Evolutionary conservation across 2,329 filamentous ascomycete genomes (phyloP).

Genomic region (Fusarium sp.): DNA sequence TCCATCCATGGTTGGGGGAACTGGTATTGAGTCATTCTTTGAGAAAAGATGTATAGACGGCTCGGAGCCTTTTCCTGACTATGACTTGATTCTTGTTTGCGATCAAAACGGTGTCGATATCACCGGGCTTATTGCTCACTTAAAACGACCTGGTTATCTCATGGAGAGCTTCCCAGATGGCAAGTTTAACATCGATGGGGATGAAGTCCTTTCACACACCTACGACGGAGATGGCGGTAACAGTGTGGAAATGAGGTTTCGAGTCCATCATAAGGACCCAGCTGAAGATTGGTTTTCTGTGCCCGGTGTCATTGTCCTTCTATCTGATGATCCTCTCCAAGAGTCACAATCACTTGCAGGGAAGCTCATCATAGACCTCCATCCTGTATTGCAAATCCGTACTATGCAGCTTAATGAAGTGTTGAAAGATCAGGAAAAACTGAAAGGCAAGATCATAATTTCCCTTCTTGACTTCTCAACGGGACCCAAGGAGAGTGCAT

Average conservation of each 20-base stretch:
- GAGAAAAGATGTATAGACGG: slow-evolving; percentile 47
- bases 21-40: slow-evolving; percentile 43
- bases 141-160: slow-evolving; percentile 51
- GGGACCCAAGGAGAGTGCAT: slow-evolving; percentile 39
- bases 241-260: slow-evolving; percentile 13
- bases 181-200: not conserved
- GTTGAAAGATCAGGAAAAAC: slow-evolving; percentile 13
- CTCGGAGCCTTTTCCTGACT: slow-evolving; percentile 46
- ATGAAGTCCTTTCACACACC: slow-evolving; percentile 6
- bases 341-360: slow-evolving; percentile 23
- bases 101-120: slow-evolving; percentile 29
- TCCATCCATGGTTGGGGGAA: slow-evolving; percentile 26
- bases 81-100: slow-evolving; percentile 53
- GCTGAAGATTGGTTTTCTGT: not conserved
- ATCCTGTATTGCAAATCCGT: slow-evolving; percentile 1
- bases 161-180: slow-evolving; percentile 29
- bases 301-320: slow-evolving; percentile 32
- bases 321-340: slow-evolving; percentile 28
- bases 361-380: slow-evolving; percentile 15
- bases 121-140: slow-evolving; percentile 36
- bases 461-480: slow-evolving; percentile 61
- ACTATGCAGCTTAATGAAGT: slow-evolving; percentile 26
- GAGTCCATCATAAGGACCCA: slow-evolving; percentile 1
- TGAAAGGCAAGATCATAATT: slow-evolving; percentile 55
- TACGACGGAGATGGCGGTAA: not conserved